Evolutionary conservation across 2,329 filamentous ascomycete genomes (phyloP).

Genomic region (Calonectria henricotiae): DNA sequence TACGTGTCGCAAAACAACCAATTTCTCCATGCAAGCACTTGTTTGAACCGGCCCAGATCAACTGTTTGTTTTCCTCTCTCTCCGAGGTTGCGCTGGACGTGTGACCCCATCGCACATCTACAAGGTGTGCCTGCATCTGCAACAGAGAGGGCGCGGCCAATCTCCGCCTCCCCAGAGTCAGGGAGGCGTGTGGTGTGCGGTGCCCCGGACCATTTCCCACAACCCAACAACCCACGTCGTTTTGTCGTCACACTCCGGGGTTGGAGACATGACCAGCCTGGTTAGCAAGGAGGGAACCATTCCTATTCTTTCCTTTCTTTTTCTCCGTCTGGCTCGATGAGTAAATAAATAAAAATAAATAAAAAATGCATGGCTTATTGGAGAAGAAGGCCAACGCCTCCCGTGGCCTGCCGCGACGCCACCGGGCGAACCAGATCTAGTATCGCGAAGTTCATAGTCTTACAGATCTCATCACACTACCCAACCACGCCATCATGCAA

Average conservation of each 20-base stretch:
- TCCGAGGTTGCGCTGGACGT: conserved; percentile 2
- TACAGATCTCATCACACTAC: neutral
- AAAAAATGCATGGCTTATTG: neutral
- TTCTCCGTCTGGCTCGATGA: neutral
- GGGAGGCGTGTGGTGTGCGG: conserved; percentile 24
- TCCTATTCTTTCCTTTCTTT: neutral
- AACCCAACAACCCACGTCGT: conserved; percentile 2
- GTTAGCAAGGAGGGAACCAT: neutral
- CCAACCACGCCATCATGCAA: conserved; percentile 11
- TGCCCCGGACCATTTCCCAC: conserved; percentile 23
- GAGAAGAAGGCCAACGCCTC: neutral
- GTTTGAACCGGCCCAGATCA: conserved; percentile 5
- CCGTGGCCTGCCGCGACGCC: conserved; percentile 12
- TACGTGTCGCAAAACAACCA: neutral
- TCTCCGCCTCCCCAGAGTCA: conserved; percentile 32
- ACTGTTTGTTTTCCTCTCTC: neutral
- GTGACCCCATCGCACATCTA: neutral
- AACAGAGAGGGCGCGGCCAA: conserved; percentile 10
- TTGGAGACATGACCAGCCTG: neutral
- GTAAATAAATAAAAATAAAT: neutral
- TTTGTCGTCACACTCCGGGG: conserved; percentile 7
- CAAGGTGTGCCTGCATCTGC: conserved; percentile 26
- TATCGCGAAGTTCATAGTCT: conserved; percentile 14
- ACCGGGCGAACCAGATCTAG: conserved; percentile 10
- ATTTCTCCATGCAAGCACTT: conserved; percentile 11